These are phyloP conservation scores for Epichloe sylvatica DNA, from an alignment of 2,329 filamentous ascomycete species.

Conservation along the genomic window DNA sequence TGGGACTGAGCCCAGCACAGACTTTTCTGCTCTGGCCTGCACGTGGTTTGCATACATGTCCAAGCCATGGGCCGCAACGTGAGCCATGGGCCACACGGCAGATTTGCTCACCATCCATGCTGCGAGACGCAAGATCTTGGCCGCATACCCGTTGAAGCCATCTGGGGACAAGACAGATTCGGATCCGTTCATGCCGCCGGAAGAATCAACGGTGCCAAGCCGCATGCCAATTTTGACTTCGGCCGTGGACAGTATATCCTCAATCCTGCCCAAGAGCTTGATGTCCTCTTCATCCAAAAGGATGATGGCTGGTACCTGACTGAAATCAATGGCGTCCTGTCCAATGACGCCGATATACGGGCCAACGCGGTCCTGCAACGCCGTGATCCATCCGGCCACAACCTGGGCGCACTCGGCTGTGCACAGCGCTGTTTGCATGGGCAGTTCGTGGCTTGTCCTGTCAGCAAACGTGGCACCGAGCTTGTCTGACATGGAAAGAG, in stretches of 20 bases:
- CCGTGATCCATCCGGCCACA: constrained; percentile 84
- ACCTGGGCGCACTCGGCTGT: constrained; percentile 90
- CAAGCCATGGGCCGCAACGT: constrained; percentile 40
- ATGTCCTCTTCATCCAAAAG: constrained; percentile 84
- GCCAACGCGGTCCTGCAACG: constrained; percentile 87
- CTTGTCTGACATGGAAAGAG: constrained; percentile 75
- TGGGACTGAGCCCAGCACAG: constrained; percentile 21
- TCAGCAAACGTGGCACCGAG: constrained; percentile 77
- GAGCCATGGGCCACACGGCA: constrained; percentile 70
- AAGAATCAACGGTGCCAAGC: constrained; percentile 12
- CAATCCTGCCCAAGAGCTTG: constrained; percentile 70
- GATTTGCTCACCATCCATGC: constrained; percentile 80
- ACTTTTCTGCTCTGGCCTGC: constrained; percentile 38
- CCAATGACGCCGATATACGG: constrained; percentile 78
- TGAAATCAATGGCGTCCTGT: constrained; percentile 64
- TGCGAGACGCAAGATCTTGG: constrained; percentile 70
- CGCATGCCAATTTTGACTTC: constrained; percentile 58
- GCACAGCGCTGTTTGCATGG: constrained; percentile 82
- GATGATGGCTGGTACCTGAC: constrained; percentile 74
- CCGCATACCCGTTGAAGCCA: constrained; percentile 61
- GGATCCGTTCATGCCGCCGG: constrained; percentile 35
- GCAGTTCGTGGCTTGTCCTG: constrained; percentile 68
- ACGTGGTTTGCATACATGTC: constrained; percentile 40
- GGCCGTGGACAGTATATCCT: constrained; percentile 60
- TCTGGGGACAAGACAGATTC: constrained; percentile 40